Conservation (phyloP, 2,329 filamentous ascomycete genomes). For the Canariomyces notabilis region DNA sequence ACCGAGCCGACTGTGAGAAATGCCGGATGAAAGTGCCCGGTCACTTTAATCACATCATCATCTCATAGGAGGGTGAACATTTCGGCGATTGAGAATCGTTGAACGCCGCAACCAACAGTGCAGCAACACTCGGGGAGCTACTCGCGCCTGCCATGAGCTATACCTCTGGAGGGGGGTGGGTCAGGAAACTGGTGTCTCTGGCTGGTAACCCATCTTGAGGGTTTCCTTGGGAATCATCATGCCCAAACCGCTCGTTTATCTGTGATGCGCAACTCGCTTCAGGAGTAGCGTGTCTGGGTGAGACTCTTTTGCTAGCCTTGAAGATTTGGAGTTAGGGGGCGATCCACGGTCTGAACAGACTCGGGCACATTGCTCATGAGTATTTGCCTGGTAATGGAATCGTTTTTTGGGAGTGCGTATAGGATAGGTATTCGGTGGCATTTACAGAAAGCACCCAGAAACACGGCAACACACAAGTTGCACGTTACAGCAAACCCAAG, state of each 20-base stretch:
- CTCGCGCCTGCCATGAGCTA: background rate
- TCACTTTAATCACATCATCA: slow-evolving; percentile 75
- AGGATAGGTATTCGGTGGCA: background rate
- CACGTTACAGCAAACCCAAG: too few relatives aligned
- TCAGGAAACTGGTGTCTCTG: too few relatives aligned
- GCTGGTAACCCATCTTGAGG: background rate
- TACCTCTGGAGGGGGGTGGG: too few relatives aligned
- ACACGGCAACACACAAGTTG: too few relatives aligned
- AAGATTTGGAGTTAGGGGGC: background rate
- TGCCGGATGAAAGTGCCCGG: slow-evolving; percentile 69
- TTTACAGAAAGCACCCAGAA: background rate
- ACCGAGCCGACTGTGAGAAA: slow-evolving; percentile 72
- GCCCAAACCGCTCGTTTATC: background rate
- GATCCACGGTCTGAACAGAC: background rate
- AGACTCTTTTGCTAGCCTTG: background rate
- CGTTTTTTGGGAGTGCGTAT: background rate
- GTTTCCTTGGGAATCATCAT: background rate
- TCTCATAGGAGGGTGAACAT: slow-evolving; percentile 42
- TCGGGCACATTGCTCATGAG: background rate
- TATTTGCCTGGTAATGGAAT: background rate
- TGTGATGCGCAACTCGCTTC: background rate
- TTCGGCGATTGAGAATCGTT: slow-evolving; percentile 5
- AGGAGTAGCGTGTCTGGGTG: background rate
- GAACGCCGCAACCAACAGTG: slow-evolving; percentile 9
- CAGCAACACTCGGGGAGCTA: background rate